Evolutionary conservation across 306 rosid genomes (phyloP).

Genomic region (Nissolia schottii): DNA sequence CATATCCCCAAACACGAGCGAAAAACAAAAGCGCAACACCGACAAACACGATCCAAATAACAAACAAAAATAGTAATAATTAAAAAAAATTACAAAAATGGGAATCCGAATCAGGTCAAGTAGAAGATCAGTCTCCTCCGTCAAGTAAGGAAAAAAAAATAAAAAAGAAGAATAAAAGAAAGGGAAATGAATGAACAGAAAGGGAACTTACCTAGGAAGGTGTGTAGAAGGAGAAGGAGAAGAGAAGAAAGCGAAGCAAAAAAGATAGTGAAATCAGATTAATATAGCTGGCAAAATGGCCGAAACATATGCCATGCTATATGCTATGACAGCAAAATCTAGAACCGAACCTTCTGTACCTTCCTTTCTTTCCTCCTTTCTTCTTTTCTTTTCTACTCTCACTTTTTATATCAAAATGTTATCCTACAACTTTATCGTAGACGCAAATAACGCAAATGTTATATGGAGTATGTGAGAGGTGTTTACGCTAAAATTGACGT

Average conservation of each 20-base stretch:
- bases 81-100: neutral
- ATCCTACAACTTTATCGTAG: too few species aligned
- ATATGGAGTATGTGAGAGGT: too few species aligned
- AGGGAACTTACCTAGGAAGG: neutral
- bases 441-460: too few species aligned
- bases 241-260: neutral
- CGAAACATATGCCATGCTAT: neutral
- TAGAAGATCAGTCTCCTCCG: neutral
- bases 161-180: neutral
- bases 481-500: too few species aligned
- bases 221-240: neutral
- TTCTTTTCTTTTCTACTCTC: neutral
- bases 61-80: neutral
- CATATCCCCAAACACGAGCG: neutral
- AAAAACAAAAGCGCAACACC: neutral
- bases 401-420: too few species aligned
- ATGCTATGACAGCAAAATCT: conserved; percentile 17
- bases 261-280: neutral
- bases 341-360: conserved; percentile 18
- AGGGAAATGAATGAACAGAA: neutral
- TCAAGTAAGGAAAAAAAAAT: neutral
- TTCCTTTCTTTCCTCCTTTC: neutral
- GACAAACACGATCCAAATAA: neutral
- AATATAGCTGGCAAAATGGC: conserved; percentile 13
- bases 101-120: conserved; percentile 13